phyloP scores from a whole-genome alignment of 1,139 yeast genomes.

The Meyerozyma sp. region DNA sequence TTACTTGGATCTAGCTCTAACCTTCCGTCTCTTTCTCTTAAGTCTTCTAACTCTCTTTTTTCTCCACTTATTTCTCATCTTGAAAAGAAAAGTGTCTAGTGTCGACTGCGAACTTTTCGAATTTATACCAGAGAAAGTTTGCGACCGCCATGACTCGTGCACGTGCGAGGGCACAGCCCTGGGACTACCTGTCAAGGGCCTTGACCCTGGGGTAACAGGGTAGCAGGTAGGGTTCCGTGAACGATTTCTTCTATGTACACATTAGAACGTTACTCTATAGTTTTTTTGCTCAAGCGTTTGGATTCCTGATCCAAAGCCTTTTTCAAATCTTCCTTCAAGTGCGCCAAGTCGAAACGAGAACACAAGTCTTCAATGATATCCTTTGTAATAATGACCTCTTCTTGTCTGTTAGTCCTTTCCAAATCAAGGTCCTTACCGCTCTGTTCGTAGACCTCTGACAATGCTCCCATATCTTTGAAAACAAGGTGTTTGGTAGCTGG shows the following conservation, averaged over 20 bases:
- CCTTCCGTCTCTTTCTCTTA: conserved; percentile 99
- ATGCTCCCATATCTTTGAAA: conserved; percentile 14
- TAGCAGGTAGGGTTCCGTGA: neutral
- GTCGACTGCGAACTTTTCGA: conserved; percentile 9
- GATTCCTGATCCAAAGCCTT: conserved; percentile 48
- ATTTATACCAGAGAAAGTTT: conserved; percentile 13
- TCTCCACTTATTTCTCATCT: conserved; percentile 95
- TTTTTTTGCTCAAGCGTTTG: conserved; percentile 16
- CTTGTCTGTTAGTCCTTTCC: conserved; percentile 17
- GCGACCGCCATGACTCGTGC: conserved; percentile 1
- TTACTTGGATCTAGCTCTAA: conserved; percentile 98
- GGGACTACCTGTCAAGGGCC: too few relatives aligned
- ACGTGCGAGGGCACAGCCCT: conserved; percentile 1
- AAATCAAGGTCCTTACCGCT: conserved; percentile 1
- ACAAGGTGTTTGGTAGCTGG: conserved; percentile 19
- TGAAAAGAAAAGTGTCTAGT: conserved; percentile 29
- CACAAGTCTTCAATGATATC: conserved; percentile 28
- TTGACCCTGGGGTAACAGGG: too few relatives aligned
- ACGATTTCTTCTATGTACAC: neutral
- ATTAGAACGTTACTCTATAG: conserved; percentile 10
- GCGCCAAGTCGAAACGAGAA: conserved; percentile 25
- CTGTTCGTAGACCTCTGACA: conserved; percentile 16
- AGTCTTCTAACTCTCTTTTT: conserved; percentile 99
- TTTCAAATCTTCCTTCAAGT: conserved; percentile 32
- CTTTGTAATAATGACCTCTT: conserved; percentile 24